Percentiles rank a stretch among this genome's conserved stretches.
Evolutionary conservation across 805 yeast species (phyloP).

Genomic region (Wickerhamomyces xylosicus): DNA sequence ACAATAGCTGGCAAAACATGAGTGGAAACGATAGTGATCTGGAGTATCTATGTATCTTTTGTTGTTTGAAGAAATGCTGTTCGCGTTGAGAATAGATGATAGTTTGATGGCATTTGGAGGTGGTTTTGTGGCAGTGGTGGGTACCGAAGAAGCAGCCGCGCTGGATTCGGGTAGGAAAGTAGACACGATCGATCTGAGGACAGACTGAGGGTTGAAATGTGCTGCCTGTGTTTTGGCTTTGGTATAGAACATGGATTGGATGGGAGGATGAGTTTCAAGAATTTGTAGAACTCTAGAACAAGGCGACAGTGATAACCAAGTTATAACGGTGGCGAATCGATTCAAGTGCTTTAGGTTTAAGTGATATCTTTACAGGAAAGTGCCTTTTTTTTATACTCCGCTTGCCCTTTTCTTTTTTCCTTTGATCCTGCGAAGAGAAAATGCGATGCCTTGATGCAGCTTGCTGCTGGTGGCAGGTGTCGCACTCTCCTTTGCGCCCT

Average conservation of each 20-base stretch:
- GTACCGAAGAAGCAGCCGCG: not conserved
- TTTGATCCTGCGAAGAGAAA: not conserved
- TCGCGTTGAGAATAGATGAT: not conserved
- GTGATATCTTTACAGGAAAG: not conserved
- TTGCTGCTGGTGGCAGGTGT: too few relatives aligned
- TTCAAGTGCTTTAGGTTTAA: not conserved
- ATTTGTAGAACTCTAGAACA: not conserved
- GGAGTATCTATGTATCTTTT: slow-evolving; percentile 8
- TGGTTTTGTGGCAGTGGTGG: not conserved
- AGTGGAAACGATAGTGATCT: slow-evolving; percentile 33
- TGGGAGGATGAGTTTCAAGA: not conserved
- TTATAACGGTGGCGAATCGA: not conserved
- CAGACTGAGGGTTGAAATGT: not conserved
- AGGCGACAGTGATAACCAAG: not conserved
- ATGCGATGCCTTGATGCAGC: too few relatives aligned
- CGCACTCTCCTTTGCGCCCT: too few relatives aligned
- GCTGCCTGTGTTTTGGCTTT: not conserved
- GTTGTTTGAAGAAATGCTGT: not conserved
- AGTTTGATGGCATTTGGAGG: not conserved
- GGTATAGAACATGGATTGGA: not conserved
- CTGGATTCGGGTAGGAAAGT: not conserved
- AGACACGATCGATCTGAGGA: not conserved
- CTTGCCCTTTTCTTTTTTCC: not conserved
- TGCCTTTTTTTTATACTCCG: not conserved
- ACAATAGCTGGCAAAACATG: slow-evolving; percentile 34